Evolutionary conservation across 2,329 filamentous ascomycete species (phyloP), one percentile per base, ranked within the genome.

Genomic region (Cordyceps cateniannulata): DNA sequence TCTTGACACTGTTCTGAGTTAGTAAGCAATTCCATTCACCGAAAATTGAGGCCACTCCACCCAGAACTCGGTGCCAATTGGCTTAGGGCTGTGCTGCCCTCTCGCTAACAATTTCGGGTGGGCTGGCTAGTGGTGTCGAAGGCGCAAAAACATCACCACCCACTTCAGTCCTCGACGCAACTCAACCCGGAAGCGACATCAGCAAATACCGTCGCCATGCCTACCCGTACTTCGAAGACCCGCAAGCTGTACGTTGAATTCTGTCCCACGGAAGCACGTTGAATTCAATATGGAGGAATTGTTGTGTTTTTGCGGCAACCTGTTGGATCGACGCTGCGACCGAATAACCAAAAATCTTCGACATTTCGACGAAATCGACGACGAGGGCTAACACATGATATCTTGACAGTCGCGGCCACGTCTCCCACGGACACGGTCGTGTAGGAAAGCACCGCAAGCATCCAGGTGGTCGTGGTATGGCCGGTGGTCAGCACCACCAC

Each of bases 361-460:
- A 52, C 48, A 59, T 54, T 52, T 56, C 42, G 45, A 16, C 24
- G 48, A 62, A 52, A 60, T 62, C 35, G 59, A 40, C 45, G 62
- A 57, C 49, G 22, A 53, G 62, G 38, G 66, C 64, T 60, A 62
- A 68, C 73, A 75, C 67, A 73, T 71, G 62, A 61, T 65, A 69
- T 63, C 64, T 68, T 66, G 59, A 72, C 76, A 92, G 89, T 85
- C 92, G 93, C 85, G 93, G 93, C 81, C 91, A 99, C 84, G 95
- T 99, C 78, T 96, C 90, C 76, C 91, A 92, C 85, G 95, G 95
- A 85, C 88, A 98, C 81, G 93, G 95, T 85, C 93, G 93, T 87
- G 81, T 98, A 77, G 95, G 95, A 79, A 98, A 98, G 90, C 93
- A 97, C 89, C 85, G 95, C 77, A 98, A 99, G 88, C 85, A 88